Base-by-base conservation (phyloP, 1,284 basidiomycete genomes). In the Cryptococcus maquisensis region DNA sequence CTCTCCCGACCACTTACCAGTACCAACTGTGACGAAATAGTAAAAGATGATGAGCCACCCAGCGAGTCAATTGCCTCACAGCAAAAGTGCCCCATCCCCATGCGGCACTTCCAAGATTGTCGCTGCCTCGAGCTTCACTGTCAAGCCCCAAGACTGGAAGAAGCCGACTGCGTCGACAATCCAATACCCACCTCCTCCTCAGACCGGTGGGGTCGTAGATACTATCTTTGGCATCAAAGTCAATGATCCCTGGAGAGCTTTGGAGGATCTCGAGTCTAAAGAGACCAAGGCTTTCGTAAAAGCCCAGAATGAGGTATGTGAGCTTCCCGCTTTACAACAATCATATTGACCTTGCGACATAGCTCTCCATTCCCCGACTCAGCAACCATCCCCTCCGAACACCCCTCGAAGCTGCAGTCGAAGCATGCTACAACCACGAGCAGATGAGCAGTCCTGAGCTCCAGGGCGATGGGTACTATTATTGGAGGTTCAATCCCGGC, bases 401-500 rank as follows among this genome's bases (percentile, higher is more conserved):
- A 21, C 18, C 49, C 16, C 47, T 62, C 26, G 60, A 62, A 46
- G 41, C 28, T n/a, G 57, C 57, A 16, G 57, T 62, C 13, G 43
- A 51, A 32, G 38, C 39, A 37, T 49, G 26, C 16, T 57, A 57
- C 37, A 38, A 52, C 15, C 52, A 62, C 28, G 51, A 51, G 40
- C 55, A 49, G 5, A 62, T 58, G 32, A 44, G 48, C 23, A 54
- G 37, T 10, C 60, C 60, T 6, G 39, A 49, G 32, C 42, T 56
- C 12, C 55, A 59, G 41, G 52, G 52, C 8, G 57, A 62, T 40
- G 60, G 57, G 13, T 57, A 55, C 20, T 59, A 62, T 36, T 62
- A 62, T 28, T 62, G 60, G 57, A 43, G 42, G 24, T 59, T 49
- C 44, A 62, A 62, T 32, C 49, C 45, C n/a, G 60, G 60, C 36